Conservation (phyloP, 2,329 filamentous ascomycete genomes). For the Claviceps pusilla region DNA sequence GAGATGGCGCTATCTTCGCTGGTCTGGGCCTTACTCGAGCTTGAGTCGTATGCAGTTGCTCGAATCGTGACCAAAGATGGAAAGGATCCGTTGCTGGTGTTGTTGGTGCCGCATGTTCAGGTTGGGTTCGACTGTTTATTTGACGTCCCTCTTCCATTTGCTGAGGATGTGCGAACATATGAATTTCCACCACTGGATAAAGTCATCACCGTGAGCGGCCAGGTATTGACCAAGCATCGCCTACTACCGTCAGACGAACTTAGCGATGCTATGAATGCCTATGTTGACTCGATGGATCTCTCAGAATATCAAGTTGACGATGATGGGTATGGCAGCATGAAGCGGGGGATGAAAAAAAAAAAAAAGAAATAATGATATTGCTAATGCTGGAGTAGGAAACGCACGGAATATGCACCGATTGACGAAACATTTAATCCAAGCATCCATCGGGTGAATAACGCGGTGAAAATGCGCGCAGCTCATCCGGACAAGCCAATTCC, state of each 20-base stretch:
- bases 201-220: constrained; percentile 75
- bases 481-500: constrained; percentile 51
- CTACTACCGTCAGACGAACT: constrained; percentile 66
- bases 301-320: constrained; percentile 57
- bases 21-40: constrained; percentile 71
- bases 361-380: too few relatives aligned
- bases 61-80: constrained; percentile 73
- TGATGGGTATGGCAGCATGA: constrained; percentile 41
- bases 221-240: constrained; percentile 64
- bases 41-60: constrained; percentile 74
- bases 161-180: constrained; percentile 82
- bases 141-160: constrained; percentile 81
- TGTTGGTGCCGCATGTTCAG: constrained; percentile 70
- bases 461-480: constrained; percentile 68
- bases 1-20: constrained; percentile 76
- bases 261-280: constrained; percentile 70
- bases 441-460: constrained; percentile 79
- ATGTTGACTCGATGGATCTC: constrained; percentile 87
- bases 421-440: constrained; percentile 74
- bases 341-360: too few relatives aligned
- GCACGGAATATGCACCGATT: constrained; percentile 55
- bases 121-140: constrained; percentile 70
- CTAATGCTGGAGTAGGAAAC: constrained; percentile 18
- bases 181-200: constrained; percentile 81
- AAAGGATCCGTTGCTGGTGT: constrained; percentile 59